phyloP scores from a whole-genome alignment of 148 eudicot genomes.

The Dianthus caryophyllus region DNA sequence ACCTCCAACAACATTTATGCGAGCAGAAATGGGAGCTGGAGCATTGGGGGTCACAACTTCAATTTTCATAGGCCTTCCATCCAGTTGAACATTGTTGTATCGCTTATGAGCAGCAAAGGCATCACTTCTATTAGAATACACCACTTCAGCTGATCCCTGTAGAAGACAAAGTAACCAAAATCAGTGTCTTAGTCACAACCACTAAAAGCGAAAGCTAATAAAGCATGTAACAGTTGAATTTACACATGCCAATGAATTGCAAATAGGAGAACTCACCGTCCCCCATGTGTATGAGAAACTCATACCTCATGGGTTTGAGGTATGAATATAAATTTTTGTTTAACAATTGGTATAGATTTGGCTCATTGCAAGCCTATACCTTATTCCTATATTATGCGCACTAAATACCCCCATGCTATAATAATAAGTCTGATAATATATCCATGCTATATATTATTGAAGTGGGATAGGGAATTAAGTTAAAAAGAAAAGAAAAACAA shows the following conservation, averaged over 20 bases:
- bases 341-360: not conserved
- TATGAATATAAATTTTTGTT: not conserved
- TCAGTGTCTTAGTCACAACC: not conserved
- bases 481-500: not conserved
- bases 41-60: constrained; percentile 57
- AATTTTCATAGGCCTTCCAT: constrained; percentile 92
- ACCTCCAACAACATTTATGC: constrained; percentile 72
- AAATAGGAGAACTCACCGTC: not conserved
- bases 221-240: not conserved
- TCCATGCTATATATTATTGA: not conserved
- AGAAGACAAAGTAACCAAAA: not conserved
- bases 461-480: not conserved
- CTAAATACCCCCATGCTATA: too few relatives aligned
- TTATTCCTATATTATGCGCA: too few relatives aligned
- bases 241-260: not conserved
- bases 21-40: constrained; percentile 63
- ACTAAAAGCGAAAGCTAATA: not conserved
- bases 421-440: too few relatives aligned
- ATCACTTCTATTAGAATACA: constrained; percentile 72
- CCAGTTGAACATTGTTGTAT: constrained; percentile 82
- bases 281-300: not conserved
- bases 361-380: too few relatives aligned
- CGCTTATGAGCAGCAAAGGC: constrained; percentile 85
- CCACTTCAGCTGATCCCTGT: constrained; percentile 96
- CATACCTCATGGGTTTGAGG: too few relatives aligned